These are phyloP conservation scores for Elsinoe necatrix DNA, from an alignment of 2,329 filamentous ascomycete genomes.

Conservation along the genomic window DNA sequence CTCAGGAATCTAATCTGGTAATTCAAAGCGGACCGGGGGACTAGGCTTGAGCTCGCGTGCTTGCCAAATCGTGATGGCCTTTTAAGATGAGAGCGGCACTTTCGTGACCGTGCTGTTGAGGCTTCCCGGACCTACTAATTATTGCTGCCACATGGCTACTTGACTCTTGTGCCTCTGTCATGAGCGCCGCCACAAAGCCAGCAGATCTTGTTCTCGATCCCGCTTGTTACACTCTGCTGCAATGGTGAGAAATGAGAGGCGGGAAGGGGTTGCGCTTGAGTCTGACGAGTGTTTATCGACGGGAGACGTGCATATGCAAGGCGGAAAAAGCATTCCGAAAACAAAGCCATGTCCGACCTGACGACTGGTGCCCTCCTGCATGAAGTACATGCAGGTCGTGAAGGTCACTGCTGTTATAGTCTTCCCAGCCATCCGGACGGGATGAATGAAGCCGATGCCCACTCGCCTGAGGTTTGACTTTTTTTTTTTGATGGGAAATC, in stretches of 20 bases:
- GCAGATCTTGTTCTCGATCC: slow-evolving; percentile 5
- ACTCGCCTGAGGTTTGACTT: neutral
- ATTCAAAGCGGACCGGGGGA: neutral
- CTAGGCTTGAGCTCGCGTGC: neutral
- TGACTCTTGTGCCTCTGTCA: neutral
- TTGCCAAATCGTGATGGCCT: neutral
- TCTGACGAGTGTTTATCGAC: slow-evolving; percentile 4
- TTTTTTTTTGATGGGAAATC: neutral
- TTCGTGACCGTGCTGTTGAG: neutral
- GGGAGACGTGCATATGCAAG: slow-evolving; percentile 11
- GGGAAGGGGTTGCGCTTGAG: neutral
- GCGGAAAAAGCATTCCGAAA: slow-evolving; percentile 4
- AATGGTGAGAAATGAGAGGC: neutral
- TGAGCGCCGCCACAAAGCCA: neutral
- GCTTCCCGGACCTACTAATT: neutral
- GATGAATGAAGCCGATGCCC: neutral
- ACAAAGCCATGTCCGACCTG: slow-evolving; percentile 3
- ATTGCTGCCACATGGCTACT: neutral
- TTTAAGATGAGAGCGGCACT: neutral
- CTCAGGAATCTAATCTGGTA: neutral
- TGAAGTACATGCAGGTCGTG: neutral
- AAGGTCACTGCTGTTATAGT: neutral
- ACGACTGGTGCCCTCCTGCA: neutral
- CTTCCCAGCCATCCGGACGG: slow-evolving; percentile 2
- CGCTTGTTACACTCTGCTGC: slow-evolving; percentile 6